Evolutionary conservation across 352 stramenopile species (phyloP).

Genomic region (Elongisporangium undulatum): DNA sequence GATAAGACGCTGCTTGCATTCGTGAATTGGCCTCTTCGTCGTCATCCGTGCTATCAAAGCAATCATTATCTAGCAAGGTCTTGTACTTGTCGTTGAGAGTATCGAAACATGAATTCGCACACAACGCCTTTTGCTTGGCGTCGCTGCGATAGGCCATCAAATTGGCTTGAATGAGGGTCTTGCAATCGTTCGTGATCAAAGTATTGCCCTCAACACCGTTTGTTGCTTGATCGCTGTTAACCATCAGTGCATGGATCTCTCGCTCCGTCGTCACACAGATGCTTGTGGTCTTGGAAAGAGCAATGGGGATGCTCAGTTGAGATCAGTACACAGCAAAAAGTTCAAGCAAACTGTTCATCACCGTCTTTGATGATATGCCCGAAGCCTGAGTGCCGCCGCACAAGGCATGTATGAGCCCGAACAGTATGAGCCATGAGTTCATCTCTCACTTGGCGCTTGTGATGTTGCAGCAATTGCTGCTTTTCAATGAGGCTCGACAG

Average conservation of each 20-base stretch:
- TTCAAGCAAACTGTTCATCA: not conserved
- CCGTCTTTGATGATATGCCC: not conserved
- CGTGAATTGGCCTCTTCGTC: conserved; percentile 53
- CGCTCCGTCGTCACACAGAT: conserved; percentile 41
- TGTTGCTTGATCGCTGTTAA: conserved; percentile 51
- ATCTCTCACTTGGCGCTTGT: not conserved
- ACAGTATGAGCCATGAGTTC: not conserved
- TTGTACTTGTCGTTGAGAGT: conserved; percentile 61
- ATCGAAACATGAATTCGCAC: conserved; percentile 57
- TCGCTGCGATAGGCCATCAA: conserved; percentile 47
- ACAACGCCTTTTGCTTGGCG: conserved; percentile 54
- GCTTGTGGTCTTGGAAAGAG: conserved; percentile 14
- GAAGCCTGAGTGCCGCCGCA: conserved; percentile 3
- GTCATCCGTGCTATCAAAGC: conserved; percentile 44
- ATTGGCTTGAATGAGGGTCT: conserved; percentile 47
- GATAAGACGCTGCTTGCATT: conserved; percentile 58
- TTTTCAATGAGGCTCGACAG: not conserved
- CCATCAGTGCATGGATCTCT: conserved; percentile 40
- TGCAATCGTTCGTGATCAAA: conserved; percentile 53
- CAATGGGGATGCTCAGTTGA: not conserved
- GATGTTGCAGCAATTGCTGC: not conserved
- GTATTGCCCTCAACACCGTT: conserved; percentile 61
- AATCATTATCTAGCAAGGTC: conserved; percentile 56
- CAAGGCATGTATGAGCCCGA: not conserved
- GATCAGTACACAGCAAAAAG: not conserved